These are phyloP conservation scores for Monosporascus sp. DNA, from an alignment of 2,329 filamentous ascomycete species.

Conservation along the genomic window DNA sequence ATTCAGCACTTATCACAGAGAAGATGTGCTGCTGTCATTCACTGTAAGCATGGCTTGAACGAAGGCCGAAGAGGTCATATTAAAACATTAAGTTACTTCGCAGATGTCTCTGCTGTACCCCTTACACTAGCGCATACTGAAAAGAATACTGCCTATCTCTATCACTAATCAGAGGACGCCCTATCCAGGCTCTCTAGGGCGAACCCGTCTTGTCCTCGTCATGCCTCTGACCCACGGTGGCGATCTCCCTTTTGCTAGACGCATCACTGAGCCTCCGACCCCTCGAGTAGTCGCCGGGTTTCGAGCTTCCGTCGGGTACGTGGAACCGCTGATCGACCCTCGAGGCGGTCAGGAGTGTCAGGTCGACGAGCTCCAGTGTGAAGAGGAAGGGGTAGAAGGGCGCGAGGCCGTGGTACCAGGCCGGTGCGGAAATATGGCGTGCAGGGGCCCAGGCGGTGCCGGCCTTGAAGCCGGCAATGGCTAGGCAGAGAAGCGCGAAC, in stretches of 20 bases:
- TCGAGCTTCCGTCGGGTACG: slow-evolving; percentile 19
- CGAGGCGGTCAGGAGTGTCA: slow-evolving; percentile 12
- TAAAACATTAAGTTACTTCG: too few relatives aligned
- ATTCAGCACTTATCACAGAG: too few relatives aligned
- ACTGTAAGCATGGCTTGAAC: too few relatives aligned
- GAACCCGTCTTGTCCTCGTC: not conserved
- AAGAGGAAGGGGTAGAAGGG: slow-evolving; percentile 32
- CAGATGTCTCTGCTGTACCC: too few relatives aligned
- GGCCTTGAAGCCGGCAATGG: slow-evolving; percentile 21
- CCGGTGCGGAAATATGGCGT: slow-evolving; percentile 13
- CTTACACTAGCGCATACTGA: not conserved
- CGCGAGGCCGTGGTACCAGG: slow-evolving; percentile 26
- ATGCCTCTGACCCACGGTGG: not conserved
- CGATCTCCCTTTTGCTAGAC: not conserved
- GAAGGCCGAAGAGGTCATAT: too few relatives aligned
- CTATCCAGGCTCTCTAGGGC: too few relatives aligned
- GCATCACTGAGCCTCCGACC: not conserved
- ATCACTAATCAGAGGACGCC: not conserved
- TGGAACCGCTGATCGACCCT: slow-evolving; percentile 23
- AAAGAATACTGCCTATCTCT: not conserved
- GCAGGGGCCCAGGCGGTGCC: slow-evolving; percentile 21
- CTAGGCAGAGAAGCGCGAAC: slow-evolving; percentile 12
- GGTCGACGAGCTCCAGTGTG: slow-evolving; percentile 23
- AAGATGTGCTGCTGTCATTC: too few relatives aligned
- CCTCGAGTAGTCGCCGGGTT: slow-evolving; percentile 19